Evolutionary conservation across 345 rosid species (phyloP), one percentile per base, ranked within the genome.

Genomic region (Eucalyptus victrix): DNA sequence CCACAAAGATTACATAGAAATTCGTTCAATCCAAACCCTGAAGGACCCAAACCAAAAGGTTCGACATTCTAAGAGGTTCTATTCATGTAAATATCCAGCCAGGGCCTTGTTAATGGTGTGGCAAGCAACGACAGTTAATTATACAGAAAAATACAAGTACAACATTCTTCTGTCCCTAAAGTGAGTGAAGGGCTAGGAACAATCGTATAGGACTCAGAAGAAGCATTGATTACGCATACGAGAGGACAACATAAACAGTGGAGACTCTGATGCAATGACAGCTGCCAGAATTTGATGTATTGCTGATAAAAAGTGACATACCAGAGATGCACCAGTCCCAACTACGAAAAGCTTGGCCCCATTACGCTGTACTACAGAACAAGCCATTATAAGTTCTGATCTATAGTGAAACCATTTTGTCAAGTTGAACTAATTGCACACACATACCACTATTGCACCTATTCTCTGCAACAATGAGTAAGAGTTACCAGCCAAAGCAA

Each of bases 301-400:
- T 47, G 87, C 58, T 49, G 54, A 53, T n/a, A 50, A 24, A 49
- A 53, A 18, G 87, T 50, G 8, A 89, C 94, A 93, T 93, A 97
- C 99, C 95, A 97, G 90, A 15, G 99, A 97, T 23, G 99, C 95
- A 58, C 98, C 89, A 44, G 99, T 97, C 83, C 99, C 98, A 47
- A 97, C 99, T 13, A 96, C 99, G 88, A 97, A 96, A 90, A 97
- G 97, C 91, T 97, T 97, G 10, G 97, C 93, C 40, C 99, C 99
- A 56, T 97, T 97, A 56, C 98, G 99, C 99, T 97, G 94, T 92
- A 21, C n/a, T 7, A 93, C 50, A 90, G 87, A 80, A 91, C 8
- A 90, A 89, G 62, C 72, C 89, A 45, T 65, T 87, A 13, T 86
- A 49, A 88, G 88, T 6, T 21, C 85, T 76, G 62, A 86, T 50